Evolutionary conservation across 2,329 filamentous ascomycete genomes (phyloP).

Genomic region (Fusarium abutilonis): DNA sequence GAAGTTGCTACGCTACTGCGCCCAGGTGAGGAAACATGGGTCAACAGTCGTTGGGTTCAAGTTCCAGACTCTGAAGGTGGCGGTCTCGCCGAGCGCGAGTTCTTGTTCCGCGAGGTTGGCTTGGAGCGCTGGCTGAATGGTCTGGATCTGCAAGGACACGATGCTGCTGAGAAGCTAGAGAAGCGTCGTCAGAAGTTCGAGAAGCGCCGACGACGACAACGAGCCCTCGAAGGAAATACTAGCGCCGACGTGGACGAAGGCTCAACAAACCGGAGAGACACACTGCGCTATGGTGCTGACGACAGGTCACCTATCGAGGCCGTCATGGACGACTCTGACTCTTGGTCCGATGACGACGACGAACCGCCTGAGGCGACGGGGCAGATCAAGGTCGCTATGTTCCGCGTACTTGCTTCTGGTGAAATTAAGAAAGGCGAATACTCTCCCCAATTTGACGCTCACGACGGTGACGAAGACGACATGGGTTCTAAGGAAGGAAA

Average conservation of each 20-base stretch:
- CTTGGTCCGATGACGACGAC: conserved; percentile 82
- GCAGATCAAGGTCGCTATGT: conserved; percentile 98
- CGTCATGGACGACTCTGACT: conserved; percentile 74
- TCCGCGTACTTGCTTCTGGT: conserved; percentile 91
- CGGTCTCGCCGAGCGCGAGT: conserved; percentile 94
- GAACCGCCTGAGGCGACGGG: conserved; percentile 93
- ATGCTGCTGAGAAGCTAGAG: conserved; percentile 89
- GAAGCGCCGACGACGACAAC: conserved; percentile 72
- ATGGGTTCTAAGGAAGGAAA: conserved; percentile 60
- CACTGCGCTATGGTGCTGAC: conserved; percentile 84
- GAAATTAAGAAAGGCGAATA: conserved; percentile 99
- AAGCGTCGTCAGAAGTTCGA: conserved; percentile 85
- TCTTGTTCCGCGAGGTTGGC: conserved; percentile 95
- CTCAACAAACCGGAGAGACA: conserved; percentile 60
- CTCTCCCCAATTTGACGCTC: conserved; percentile 95
- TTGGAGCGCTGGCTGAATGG: conserved; percentile 97
- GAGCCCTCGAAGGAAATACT: conserved; percentile 54
- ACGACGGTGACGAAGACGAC: conserved; percentile 88
- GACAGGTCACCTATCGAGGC: conserved; percentile 78
- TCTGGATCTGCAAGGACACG: conserved; percentile 91
- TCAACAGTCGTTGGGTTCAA: conserved; percentile 97
- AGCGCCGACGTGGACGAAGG: conserved; percentile 52
- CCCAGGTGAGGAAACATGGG: conserved; percentile 97
- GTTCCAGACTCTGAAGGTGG: conserved; percentile 91
- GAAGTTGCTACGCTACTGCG: conserved; percentile 94